Base-by-base conservation (phyloP, 1,139 yeast species). In the Keqinozyma sinolaborantium region DNA sequence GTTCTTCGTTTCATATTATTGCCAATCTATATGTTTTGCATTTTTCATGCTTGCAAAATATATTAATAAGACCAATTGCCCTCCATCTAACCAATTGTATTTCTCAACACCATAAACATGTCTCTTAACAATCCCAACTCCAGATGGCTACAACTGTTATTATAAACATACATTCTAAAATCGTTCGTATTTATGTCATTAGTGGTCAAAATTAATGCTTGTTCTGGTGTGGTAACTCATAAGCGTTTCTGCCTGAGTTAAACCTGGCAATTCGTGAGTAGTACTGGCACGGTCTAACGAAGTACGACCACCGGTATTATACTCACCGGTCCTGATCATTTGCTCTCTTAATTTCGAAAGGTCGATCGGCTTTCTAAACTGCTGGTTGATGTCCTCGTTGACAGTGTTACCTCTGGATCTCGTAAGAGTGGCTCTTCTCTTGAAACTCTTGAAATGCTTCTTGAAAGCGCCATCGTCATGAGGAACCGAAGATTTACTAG, bases 261-360 rank as follows among this genome's bases (percentile, higher is more conserved):
- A 58, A 3, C 78, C 78, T 0, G 77, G 77, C 30, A 72, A 52
- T 28, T 67, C 73, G 35, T 70, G 76, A 8, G 75, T 62, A 11
- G 77, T 68, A 30, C 54, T 50, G 21, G 70, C 56, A 44, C 75
- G 54, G 19, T 64, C 64, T 39, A 71, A 52, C 2, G 70, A 63
- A 26, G 48, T 51, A 32, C 62, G 45, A 11, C 57, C 51, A 7
- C 21, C 21, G 8, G 60, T 48, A 16, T 50, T 48, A 33, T 60
- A 60, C 38, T 68, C 70, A 8, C 74, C 74, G 19, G 47, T 51
- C 23, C 46, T 45, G 29, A 65, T 53, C 77, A 71, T 71, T 39
- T 67, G 69, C 29, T 44, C 40, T 38, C 77, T 53, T 44, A 71
- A 57, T 31, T 59, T 58, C 24, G 58, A 51, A 30, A 67, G 43